Percentiles rank a stretch among this genome's conserved stretches.
These are phyloP conservation scores for Cercophora sp. DNA, from an alignment of 495 filamentous ascomycete species.

Conservation along the genomic window DNA sequence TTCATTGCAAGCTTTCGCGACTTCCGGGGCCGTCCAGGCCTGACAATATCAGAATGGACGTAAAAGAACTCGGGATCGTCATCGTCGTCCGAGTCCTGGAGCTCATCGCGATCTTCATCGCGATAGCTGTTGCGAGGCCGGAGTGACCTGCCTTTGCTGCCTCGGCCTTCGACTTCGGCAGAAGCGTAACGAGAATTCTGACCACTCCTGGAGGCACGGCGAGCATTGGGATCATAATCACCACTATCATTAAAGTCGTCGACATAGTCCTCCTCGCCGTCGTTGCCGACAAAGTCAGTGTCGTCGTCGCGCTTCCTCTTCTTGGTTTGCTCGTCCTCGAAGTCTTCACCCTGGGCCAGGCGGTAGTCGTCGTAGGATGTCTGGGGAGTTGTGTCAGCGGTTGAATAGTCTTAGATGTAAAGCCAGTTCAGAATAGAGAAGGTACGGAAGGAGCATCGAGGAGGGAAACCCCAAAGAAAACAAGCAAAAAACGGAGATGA, in stretches of 20 bases:
- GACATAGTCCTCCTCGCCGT: conserved; percentile 24
- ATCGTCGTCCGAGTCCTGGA: conserved; percentile 33
- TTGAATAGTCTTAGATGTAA: too few species aligned
- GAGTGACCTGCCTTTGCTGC: not conserved
- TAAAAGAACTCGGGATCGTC: conserved; percentile 30
- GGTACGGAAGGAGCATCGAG: too few species aligned
- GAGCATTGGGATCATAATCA: conserved; percentile 12
- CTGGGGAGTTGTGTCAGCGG: not conserved
- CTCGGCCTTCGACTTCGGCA: not conserved
- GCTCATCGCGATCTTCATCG: conserved; percentile 42
- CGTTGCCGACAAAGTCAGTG: conserved; percentile 24
- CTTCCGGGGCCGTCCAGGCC: too few species aligned
- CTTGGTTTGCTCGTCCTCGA: not conserved
- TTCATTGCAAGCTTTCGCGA: too few species aligned
- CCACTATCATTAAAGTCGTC: conserved; percentile 28
- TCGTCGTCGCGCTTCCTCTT: conserved; percentile 22
- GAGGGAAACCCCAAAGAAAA: too few species aligned
- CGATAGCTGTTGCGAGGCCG: conserved; percentile 2
- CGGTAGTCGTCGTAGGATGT: not conserved
- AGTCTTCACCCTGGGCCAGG: not conserved
- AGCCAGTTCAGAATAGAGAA: too few species aligned
- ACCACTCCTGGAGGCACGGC: not conserved
- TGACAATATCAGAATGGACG: conserved; percentile 39
- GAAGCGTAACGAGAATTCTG: not conserved
- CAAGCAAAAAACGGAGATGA: too few species aligned